Evolutionary conservation across 139 green algal species (phyloP).

Genomic region (Eudorina sp.): DNA sequence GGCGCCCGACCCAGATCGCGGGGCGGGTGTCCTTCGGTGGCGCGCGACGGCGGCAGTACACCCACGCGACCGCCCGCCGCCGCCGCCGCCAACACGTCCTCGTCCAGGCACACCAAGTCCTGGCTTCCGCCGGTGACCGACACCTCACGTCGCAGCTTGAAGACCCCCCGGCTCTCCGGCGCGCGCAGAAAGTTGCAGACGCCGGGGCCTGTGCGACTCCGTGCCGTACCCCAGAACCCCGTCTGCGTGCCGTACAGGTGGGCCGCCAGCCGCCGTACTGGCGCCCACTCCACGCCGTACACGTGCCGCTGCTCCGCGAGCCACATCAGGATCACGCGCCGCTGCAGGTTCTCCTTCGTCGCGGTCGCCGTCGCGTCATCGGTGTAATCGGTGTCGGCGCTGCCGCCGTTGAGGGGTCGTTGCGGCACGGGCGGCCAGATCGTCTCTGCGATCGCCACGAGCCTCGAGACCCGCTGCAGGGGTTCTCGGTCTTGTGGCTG

Average conservation of each 20-base stretch:
- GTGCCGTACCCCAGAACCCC: not conserved
- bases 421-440: not conserved
- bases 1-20: too few relatives aligned
- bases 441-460: not conserved
- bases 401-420: not conserved
- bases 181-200: not conserved
- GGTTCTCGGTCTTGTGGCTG: too few relatives aligned
- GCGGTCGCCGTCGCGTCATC: too few relatives aligned
- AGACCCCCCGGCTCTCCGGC: not conserved
- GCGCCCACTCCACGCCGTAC: not conserved
- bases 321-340: not conserved
- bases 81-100: not conserved
- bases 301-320: not conserved
- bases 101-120: not conserved
- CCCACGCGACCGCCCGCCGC: not conserved
- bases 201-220: not conserved
- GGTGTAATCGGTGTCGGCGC: not conserved
- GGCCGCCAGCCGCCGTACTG: not conserved
- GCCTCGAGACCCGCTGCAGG: not conserved
- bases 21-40: too few relatives aligned
- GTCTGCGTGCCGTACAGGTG: not conserved
- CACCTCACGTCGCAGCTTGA: not conserved
- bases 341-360: not conserved
- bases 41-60: not conserved
- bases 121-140: not conserved